Conservation (phyloP, 495 filamentous ascomycete species). For the Penicillium mononematosum region DNA sequence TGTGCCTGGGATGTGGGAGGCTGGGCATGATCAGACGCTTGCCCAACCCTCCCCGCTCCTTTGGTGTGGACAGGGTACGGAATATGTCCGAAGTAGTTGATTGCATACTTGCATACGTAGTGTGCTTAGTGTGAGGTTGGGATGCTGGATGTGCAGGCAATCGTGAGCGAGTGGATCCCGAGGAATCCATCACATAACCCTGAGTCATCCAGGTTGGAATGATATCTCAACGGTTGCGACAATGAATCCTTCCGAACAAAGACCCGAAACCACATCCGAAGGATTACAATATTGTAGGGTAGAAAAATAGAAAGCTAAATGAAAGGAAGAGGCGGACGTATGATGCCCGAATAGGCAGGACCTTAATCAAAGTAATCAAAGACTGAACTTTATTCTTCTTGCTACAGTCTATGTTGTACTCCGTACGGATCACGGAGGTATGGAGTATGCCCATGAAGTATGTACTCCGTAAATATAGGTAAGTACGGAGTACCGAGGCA, state of each 20-base stretch:
- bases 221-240: slow-evolving; percentile 1
- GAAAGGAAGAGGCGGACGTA: slow-evolving; percentile 4
- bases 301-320: background rate
- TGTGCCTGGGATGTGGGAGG: background rate
- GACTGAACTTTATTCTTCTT: slow-evolving; percentile 1
- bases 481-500: background rate
- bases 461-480: background rate
- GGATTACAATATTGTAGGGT: background rate
- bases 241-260: background rate
- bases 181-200: background rate
- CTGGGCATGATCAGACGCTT: slow-evolving; percentile 3
- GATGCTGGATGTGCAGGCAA: too few relatives aligned
- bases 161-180: slow-evolving; percentile 1
- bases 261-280: background rate
- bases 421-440: background rate
- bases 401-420: background rate
- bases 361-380: slow-evolving; percentile 1
- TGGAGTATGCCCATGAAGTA: background rate
- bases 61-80: background rate
- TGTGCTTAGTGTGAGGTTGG: background rate
- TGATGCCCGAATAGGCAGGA: slow-evolving; percentile 7
- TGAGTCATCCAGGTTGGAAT: background rate
- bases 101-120: background rate
- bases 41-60: background rate
- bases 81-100: background rate